Evolutionary conservation across 768 basidiomycete genomes (phyloP), one percentile per base, ranked within the genome.

Genomic region (Termitomyces sp.): DNA sequence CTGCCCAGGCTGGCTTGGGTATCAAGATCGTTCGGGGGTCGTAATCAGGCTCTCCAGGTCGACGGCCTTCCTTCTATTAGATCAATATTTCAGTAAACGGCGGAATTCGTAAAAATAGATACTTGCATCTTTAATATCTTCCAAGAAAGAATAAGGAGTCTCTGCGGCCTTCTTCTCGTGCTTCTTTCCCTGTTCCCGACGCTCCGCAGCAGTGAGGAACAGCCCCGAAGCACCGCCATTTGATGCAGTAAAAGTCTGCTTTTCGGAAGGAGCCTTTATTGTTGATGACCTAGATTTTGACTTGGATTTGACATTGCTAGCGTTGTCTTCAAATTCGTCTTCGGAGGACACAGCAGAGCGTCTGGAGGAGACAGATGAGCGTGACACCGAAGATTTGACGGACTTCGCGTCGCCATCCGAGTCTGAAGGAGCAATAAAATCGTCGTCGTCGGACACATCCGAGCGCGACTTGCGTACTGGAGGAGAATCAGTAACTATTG

Each of bases 21-120:
- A 99, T 82, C 67, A 81, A 83, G 34, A 98, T 71, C 0, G 97
- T 97, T 51, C 95, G 78, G 6, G 92, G 92, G 66, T 99, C 96
- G 66, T 98, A 98, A 15, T 88, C 84, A 0, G 89, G 85, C 61
- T 96, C 83, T n/a, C 83, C 85, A 27, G 92, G 91, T 57, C 81
- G 77, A 52, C 83, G 77, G 1, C 87, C 83, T 64, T 97, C 93
- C 79, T 89, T 94, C 92, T 94, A 63, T 30, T 6, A 11, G 49
- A 55, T 11, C 57, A 60, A 18, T 30, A 52, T 39, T 42, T 59
- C 18, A 55, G 44, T 42, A 36, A 34, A 46, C n/a, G 11, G 39
- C 13, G 37, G 4, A 42, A 34, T 33, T 50, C n/a, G 55, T 7
- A 13, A 58, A 24, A 16, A 41, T 41, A 4, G 3, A n/a, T 44